Evolutionary conservation across 176 grass and related monocot genomes (phyloP).

Genomic region (Oryza longistaminata): DNA sequence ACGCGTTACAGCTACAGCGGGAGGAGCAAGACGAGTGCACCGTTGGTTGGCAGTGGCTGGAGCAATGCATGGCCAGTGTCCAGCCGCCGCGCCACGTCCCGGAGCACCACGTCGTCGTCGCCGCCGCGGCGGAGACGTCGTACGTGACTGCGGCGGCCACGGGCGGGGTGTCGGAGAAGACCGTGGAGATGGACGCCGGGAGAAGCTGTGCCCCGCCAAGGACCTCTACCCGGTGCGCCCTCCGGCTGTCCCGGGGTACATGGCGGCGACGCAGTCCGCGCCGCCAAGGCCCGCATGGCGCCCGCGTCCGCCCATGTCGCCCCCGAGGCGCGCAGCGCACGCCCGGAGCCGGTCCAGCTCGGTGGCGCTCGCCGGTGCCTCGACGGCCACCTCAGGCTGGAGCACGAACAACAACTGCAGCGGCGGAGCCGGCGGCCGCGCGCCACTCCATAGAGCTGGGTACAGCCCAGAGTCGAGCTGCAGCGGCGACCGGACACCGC

Average conservation of each 20-base stretch:
- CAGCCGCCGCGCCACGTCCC: constrained; percentile 21
- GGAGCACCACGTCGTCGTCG: neutral
- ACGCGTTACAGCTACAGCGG: constrained; percentile 28
- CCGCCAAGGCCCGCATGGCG: constrained; percentile 58
- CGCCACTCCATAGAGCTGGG: constrained; percentile 8
- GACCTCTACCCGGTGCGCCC: constrained; percentile 28
- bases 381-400: constrained; percentile 53
- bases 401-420: constrained; percentile 34
- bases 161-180: constrained; percentile 70
- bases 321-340: neutral
- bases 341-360: constrained; percentile 13
- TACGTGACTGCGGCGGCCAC: constrained; percentile 39
- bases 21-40: constrained; percentile 37
- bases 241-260: constrained; percentile 58
- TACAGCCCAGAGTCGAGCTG: constrained; percentile 71
- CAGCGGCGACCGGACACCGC: constrained; percentile 32
- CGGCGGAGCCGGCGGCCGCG: neutral
- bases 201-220: constrained; percentile 24
- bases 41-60: constrained; percentile 68
- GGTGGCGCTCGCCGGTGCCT: constrained; percentile 10
- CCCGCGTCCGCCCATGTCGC: neutral
- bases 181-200: constrained; percentile 63
- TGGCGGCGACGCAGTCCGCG: constrained; percentile 77
- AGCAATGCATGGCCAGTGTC: constrained; percentile 37
- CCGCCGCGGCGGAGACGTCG: constrained; percentile 23